Percentiles rank a stretch among this genome's conserved stretches.
Conservation (phyloP, 2,329 filamentous ascomycete genomes). For the Fusarium irregulare region DNA sequence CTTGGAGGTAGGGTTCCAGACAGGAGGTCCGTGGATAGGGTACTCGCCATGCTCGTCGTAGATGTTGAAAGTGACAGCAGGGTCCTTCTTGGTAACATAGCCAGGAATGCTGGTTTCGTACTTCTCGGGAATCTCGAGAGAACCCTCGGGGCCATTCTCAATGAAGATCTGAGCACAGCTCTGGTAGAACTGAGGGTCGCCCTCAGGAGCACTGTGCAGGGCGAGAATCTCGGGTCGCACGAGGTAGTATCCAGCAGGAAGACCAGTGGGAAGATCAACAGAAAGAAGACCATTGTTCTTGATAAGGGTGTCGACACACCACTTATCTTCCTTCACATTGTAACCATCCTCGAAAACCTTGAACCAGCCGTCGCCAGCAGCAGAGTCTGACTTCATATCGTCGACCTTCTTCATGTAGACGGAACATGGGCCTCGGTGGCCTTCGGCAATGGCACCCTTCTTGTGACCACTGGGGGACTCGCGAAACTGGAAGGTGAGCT, state of each 20-base stretch:
- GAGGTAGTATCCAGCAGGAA: conserved; percentile 77
- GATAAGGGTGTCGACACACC: conserved; percentile 78
- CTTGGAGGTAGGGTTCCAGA: conserved; percentile 58
- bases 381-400: conserved; percentile 63
- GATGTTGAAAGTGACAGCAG: conserved; percentile 72
- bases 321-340: conserved; percentile 64
- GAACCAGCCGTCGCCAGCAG: conserved; percentile 78
- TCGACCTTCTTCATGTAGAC: conserved; percentile 79
- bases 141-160: conserved; percentile 57
- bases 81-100: conserved; percentile 65
- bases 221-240: conserved; percentile 76
- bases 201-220: conserved; percentile 69
- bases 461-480: conserved; percentile 66
- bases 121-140: conserved; percentile 59
- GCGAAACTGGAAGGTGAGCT: conserved; percentile 75
- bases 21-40: conserved; percentile 66
- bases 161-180: conserved; percentile 79
- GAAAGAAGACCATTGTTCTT: conserved; percentile 72
- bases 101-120: conserved; percentile 74
- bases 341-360: conserved; percentile 80
- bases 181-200: conserved; percentile 77
- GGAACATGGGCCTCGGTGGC: conserved; percentile 76
- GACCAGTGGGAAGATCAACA: conserved; percentile 68
- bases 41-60: conserved; percentile 62
- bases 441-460: conserved; percentile 67